A percentile compares a stretch with the other conserved stretches of the same genome.
phyloP scores from a whole-genome alignment of 2,329 filamentous ascomycete genomes.

The Cytospora schulzeri region DNA sequence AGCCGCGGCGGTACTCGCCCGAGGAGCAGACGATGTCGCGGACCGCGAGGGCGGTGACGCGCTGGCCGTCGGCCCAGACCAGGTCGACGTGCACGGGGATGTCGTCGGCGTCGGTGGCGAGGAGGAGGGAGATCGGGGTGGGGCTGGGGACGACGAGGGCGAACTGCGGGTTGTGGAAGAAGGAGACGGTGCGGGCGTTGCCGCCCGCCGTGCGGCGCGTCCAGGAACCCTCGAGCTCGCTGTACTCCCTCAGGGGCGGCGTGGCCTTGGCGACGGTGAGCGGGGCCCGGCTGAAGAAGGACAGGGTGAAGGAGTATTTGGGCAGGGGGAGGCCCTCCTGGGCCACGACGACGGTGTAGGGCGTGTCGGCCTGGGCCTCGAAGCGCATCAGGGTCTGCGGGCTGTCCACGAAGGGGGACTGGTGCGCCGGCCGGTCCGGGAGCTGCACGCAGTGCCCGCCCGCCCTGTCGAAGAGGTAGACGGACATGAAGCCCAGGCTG shows the following conservation, averaged over 20 bases:
- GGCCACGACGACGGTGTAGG: constrained; percentile 67
- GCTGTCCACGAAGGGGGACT: constrained; percentile 88
- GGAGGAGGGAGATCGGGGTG: constrained; percentile 70
- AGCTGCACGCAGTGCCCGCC: constrained; percentile 73
- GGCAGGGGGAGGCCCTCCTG: constrained; percentile 72
- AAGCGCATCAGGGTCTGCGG: constrained; percentile 86
- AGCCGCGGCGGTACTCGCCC: constrained; percentile 84
- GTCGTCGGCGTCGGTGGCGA: constrained; percentile 68
- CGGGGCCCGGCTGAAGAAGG: constrained; percentile 70
- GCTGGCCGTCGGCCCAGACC: constrained; percentile 73
- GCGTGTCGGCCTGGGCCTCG: constrained; percentile 48
- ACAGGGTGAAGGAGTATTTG: constrained; percentile 83
- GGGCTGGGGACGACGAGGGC: constrained; percentile 59
- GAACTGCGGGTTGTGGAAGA: constrained; percentile 88
- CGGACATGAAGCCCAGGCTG: constrained; percentile 79
- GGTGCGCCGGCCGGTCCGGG: constrained; percentile 69
- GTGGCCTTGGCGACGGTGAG: constrained; percentile 64
- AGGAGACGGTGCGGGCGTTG: constrained; percentile 74
- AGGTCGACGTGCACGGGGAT: constrained; percentile 83
- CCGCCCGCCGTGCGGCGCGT: constrained; percentile 80
- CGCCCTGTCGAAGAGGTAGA: constrained; percentile 71
- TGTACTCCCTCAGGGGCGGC: constrained; percentile 59
- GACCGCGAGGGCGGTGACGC: constrained; percentile 68
- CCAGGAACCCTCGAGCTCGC: constrained; percentile 70
- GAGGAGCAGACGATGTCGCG: constrained; percentile 82